phyloP scores from a whole-genome alignment of 139 green algal species.

The Chlamydomonas sp. region DNA sequence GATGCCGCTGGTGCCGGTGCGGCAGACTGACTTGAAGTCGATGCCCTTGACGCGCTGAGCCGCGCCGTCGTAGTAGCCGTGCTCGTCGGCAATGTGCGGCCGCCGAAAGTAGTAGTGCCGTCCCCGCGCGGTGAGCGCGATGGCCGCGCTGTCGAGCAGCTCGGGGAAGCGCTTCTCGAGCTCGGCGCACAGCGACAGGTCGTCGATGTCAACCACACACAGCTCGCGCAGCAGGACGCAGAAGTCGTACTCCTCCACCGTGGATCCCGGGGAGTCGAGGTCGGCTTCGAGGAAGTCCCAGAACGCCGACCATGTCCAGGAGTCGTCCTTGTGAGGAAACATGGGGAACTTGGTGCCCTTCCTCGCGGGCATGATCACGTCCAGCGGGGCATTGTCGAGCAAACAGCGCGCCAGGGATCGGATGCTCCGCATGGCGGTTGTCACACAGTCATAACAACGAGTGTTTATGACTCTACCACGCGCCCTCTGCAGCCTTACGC shows the following conservation, averaged over 20 bases:
- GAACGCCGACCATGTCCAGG: background rate
- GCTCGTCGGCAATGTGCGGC: background rate
- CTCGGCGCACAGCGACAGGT: no score
- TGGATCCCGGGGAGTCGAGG: no score
- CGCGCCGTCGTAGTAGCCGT: constrained; percentile 10
- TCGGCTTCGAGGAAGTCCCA: background rate
- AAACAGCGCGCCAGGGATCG: no score
- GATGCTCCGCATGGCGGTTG: no score
- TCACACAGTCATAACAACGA: no score
- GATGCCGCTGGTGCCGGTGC: constrained; percentile 11
- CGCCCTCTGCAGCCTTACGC: no score
- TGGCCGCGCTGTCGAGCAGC: background rate
- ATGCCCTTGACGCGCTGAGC: background rate
- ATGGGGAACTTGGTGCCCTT: no score
- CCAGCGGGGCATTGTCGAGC: no score
- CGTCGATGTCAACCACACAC: background rate
- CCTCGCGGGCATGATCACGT: no score
- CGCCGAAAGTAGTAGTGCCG: background rate
- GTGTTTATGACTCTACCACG: no score
- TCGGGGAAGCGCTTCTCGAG: background rate
- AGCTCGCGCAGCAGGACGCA: background rate
- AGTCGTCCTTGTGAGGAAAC: background rate
- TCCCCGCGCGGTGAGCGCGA: background rate
- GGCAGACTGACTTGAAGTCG: constrained; percentile 20
- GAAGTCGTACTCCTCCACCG: no score